Evolutionary conservation across 2,329 filamentous ascomycete species (phyloP).

Genomic region (Myriangium duriaei): DNA sequence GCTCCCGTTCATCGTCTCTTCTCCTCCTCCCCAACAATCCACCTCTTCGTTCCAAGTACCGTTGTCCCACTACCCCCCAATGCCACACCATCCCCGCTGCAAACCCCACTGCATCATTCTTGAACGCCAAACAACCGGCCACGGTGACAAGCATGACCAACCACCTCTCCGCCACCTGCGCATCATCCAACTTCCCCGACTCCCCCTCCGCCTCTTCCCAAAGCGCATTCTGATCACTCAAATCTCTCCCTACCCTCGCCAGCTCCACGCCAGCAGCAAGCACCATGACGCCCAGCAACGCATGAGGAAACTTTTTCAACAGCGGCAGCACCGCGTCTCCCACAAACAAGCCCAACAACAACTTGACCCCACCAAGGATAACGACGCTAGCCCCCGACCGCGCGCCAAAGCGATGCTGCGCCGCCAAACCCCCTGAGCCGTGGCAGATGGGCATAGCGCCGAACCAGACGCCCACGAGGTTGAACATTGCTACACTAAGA

Average conservation of each 20-base stretch:
- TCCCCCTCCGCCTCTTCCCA: slow-evolving; percentile 26
- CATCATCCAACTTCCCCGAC: slow-evolving; percentile 16
- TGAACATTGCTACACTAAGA: slow-evolving; percentile 71
- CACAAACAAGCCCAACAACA: slow-evolving; percentile 62
- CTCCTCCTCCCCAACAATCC: not conserved
- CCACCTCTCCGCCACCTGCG: slow-evolving; percentile 65
- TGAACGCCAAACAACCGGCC: slow-evolving; percentile 69
- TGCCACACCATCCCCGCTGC: slow-evolving; percentile 69
- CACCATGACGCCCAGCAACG: slow-evolving; percentile 75
- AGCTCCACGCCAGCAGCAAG: slow-evolving; percentile 80
- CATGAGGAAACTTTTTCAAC: slow-evolving; percentile 59
- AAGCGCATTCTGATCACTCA: slow-evolving; percentile 43
- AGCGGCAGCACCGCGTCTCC: slow-evolving; percentile 61
- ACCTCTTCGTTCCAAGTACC: slow-evolving; percentile 1
- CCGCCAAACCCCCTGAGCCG: slow-evolving; percentile 79
- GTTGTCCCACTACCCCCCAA: slow-evolving; percentile 42
- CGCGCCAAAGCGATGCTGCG: slow-evolving; percentile 82
- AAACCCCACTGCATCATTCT: slow-evolving; percentile 83
- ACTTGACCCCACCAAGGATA: slow-evolving; percentile 62
- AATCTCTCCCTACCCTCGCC: slow-evolving; percentile 54
- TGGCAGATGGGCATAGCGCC: slow-evolving; percentile 94
- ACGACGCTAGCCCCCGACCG: slow-evolving; percentile 76
- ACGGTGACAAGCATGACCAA: slow-evolving; percentile 83
- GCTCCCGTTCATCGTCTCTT: not conserved
- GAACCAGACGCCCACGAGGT: slow-evolving; percentile 77